phyloP scores from a whole-genome alignment of 371 early-diverging fungal species.

The Mortierella sp. region DNA sequence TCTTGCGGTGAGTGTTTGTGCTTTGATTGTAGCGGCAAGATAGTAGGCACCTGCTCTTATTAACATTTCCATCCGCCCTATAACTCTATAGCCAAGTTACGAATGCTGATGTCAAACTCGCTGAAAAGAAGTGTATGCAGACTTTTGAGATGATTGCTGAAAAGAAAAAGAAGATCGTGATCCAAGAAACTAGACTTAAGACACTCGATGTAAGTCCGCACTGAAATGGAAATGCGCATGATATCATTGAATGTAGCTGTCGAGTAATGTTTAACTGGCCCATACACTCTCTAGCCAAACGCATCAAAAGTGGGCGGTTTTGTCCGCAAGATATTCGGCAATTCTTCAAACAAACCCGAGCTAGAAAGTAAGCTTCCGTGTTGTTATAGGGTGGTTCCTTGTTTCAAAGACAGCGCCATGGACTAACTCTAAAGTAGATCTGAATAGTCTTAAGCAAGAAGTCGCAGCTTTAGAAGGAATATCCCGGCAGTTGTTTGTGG shows the following conservation, averaged over 20 bases:
- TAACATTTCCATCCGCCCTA: not conserved
- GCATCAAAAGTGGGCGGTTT: constrained; percentile 59
- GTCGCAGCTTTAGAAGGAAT: constrained; percentile 74
- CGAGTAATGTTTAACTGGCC: not conserved
- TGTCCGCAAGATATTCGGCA: constrained; percentile 59
- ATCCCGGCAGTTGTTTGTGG: constrained; percentile 68
- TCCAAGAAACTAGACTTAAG: constrained; percentile 52
- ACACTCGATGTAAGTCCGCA: constrained; percentile 47
- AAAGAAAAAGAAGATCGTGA: constrained; percentile 71
- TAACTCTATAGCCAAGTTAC: constrained; percentile 59
- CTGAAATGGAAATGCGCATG: not conserved
- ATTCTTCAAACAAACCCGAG: constrained; percentile 38
- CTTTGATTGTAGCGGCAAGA: not conserved
- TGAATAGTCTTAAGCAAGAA: constrained; percentile 63
- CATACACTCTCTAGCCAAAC: constrained; percentile 19
- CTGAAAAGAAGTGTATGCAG: constrained; percentile 71
- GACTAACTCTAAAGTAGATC: constrained; percentile 24
- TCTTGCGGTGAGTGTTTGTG: constrained; percentile 63
- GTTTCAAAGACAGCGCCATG: too few species aligned
- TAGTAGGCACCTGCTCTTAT: not conserved
- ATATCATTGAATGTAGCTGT: not conserved
- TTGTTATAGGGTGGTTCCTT: not conserved
- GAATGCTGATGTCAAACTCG: constrained; percentile 66
- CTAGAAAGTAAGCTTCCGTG: constrained; percentile 49
- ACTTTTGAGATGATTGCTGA: constrained; percentile 69